Percentiles rank a stretch among this genome's conserved stretches.
phyloP scores from a whole-genome alignment of 768 basidiomycete genomes.

The Trametopsis cervina region DNA sequence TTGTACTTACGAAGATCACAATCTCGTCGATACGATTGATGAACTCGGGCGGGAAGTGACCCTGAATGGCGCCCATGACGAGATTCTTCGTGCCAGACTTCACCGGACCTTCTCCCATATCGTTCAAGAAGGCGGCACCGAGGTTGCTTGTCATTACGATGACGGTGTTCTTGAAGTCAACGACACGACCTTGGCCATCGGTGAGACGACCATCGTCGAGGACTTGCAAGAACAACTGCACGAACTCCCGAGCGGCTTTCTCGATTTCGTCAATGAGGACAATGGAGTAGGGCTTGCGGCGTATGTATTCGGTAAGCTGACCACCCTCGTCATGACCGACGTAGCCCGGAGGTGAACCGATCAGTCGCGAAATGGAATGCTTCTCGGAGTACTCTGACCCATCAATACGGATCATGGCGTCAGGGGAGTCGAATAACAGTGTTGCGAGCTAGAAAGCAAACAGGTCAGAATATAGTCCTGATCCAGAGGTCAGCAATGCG shows the following conservation, averaged over 20 bases:
- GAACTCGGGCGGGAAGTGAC: constrained; percentile 90
- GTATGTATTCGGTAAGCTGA: constrained; percentile 89
- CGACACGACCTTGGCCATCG: constrained; percentile 85
- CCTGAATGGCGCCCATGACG: constrained; percentile 75
- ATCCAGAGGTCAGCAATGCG: background rate
- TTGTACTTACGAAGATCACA: constrained; percentile 54
- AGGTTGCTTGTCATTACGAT: constrained; percentile 95
- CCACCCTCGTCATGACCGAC: constrained; percentile 89
- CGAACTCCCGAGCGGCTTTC: constrained; percentile 76
- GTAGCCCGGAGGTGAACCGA: constrained; percentile 79
- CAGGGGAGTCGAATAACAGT: constrained; percentile 83
- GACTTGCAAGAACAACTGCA: constrained; percentile 73
- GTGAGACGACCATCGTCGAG: constrained; percentile 90
- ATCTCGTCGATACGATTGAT: constrained; percentile 87
- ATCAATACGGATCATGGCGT: constrained; percentile 90
- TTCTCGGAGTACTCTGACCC: constrained; percentile 90
- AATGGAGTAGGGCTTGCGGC: constrained; percentile 85
- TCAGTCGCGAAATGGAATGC: constrained; percentile 66
- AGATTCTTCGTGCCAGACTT: constrained; percentile 48
- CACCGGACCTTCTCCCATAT: constrained; percentile 67
- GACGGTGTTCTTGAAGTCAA: constrained; percentile 86
- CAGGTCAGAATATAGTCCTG: constrained; percentile 8
- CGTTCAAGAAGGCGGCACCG: constrained; percentile 70
- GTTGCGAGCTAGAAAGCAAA: constrained; percentile 60
- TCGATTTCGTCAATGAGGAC: constrained; percentile 87